These are phyloP conservation scores for Pseudomonodictys pantanalensis DNA, from an alignment of 495 filamentous ascomycete species.

Conservation along the genomic window DNA sequence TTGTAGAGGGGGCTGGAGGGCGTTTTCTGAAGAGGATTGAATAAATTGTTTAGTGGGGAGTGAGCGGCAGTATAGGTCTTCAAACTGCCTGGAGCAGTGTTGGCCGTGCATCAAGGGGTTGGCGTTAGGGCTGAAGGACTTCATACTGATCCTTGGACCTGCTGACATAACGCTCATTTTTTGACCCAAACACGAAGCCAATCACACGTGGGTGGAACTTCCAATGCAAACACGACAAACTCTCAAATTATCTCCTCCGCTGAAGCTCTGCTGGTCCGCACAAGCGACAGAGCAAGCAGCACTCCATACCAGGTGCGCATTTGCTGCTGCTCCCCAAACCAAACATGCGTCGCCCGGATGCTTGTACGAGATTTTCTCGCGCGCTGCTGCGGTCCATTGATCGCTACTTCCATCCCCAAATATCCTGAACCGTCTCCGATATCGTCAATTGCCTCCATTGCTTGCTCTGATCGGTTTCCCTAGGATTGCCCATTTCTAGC, in stretches of 20 bases:
- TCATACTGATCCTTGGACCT: no score
- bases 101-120: no score
- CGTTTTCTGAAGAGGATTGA: no score
- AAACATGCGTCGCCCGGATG: slow-evolving; percentile 25
- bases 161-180: no score
- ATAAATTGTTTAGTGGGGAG: no score
- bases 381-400: not conserved
- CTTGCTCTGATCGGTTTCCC: slow-evolving; percentile 8
- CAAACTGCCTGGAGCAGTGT: no score
- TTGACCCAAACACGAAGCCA: no score
- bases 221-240: slow-evolving; percentile 30
- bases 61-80: no score
- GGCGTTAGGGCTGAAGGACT: no score
- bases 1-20: no score
- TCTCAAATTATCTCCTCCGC: slow-evolving; percentile 1
- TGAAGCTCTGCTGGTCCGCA: slow-evolving; percentile 14
- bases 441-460: not conserved
- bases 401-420: not conserved
- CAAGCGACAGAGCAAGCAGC: slow-evolving; percentile 29
- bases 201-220: no score
- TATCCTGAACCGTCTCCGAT: slow-evolving; percentile 10
- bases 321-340: slow-evolving; percentile 6
- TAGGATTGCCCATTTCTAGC: slow-evolving; percentile 8
- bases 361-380: not conserved
- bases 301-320: slow-evolving; percentile 23